These are phyloP conservation scores for Coniochaeta sp. DNA, from an alignment of 2,329 filamentous ascomycete genomes.

Conservation along the genomic window DNA sequence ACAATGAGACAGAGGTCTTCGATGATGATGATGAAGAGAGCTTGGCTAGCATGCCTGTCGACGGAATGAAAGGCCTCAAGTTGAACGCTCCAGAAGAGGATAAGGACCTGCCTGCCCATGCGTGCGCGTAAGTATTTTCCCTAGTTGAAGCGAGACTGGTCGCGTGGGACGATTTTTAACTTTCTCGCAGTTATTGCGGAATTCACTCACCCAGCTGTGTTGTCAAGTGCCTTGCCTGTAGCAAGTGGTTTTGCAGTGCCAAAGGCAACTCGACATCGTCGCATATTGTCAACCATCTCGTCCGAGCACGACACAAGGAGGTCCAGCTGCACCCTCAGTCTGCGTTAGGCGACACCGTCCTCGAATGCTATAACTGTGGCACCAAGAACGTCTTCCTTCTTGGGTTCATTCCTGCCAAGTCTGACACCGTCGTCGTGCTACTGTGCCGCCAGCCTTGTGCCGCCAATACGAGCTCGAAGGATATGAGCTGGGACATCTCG, in stretches of 20 bases:
- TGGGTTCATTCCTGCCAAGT: slow-evolving; percentile 97
- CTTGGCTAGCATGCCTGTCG: slow-evolving; percentile 72
- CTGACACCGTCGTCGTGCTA: slow-evolving; percentile 94
- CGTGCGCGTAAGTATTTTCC: slow-evolving; percentile 71
- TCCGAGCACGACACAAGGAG: slow-evolving; percentile 96
- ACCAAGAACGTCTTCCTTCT: slow-evolving; percentile 99
- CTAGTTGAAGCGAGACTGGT: neutral
- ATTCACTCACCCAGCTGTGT: slow-evolving; percentile 95
- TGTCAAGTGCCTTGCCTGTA: slow-evolving; percentile 91
- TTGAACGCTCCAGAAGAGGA: slow-evolving; percentile 64
- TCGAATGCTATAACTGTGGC: slow-evolving; percentile 98
- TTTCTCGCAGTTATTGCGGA: slow-evolving; percentile 70
- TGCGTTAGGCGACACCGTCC: slow-evolving; percentile 85
- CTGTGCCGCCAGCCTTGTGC: slow-evolving; percentile 95
- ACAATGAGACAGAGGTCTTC: slow-evolving; percentile 76
- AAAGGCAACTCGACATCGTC: slow-evolving; percentile 94
- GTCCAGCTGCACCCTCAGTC: slow-evolving; percentile 94
- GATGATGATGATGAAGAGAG: slow-evolving; percentile 76
- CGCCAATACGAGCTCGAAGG: slow-evolving; percentile 89
- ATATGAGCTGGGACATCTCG: slow-evolving; percentile 99
- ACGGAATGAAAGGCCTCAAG: slow-evolving; percentile 61
- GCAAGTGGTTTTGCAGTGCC: slow-evolving; percentile 98
- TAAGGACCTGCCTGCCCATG: slow-evolving; percentile 86
- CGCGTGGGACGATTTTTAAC: slow-evolving; percentile 15
- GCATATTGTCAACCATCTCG: slow-evolving; percentile 96